A percentile compares a stretch with the other conserved stretches of the same genome.
phyloP scores from a whole-genome alignment of 2,329 filamentous ascomycete genomes.

The Fusarium sororula region DNA sequence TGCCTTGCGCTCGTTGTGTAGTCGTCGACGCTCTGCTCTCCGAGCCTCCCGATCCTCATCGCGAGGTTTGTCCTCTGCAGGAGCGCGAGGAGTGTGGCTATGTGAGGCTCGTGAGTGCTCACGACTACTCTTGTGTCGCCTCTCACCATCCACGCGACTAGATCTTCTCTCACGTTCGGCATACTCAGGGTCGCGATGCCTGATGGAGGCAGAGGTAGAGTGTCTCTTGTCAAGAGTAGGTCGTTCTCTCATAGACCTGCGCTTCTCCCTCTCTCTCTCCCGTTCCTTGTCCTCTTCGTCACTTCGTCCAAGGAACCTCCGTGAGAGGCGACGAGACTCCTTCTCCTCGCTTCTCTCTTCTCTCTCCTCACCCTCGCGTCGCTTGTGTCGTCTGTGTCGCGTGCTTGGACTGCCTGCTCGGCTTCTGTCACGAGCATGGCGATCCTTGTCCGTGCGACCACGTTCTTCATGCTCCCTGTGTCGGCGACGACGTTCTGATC shows the following conservation, averaged over 20 bases:
- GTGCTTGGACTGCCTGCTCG: slow-evolving; percentile 6
- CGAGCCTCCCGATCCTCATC: slow-evolving; percentile 14
- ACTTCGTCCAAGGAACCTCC: not conserved
- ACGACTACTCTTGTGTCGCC: slow-evolving; percentile 3
- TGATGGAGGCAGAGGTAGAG: slow-evolving; percentile 11
- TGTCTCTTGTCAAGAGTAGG: slow-evolving; percentile 16
- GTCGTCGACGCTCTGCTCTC: slow-evolving; percentile 13
- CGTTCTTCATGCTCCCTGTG: slow-evolving; percentile 17
- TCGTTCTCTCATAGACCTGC: slow-evolving; percentile 7
- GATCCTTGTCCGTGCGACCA: slow-evolving; percentile 4
- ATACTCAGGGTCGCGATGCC: slow-evolving; percentile 1
- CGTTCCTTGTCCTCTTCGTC: slow-evolving; percentile 9
- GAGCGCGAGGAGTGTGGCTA: not conserved
- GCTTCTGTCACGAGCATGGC: slow-evolving; percentile 13
- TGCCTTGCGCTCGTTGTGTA: slow-evolving; percentile 9
- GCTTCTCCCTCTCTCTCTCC: not conserved
- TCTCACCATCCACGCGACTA: not conserved
- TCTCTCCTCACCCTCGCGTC: slow-evolving; percentile 11
- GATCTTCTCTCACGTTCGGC: not conserved
- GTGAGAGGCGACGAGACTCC: slow-evolving; percentile 15
- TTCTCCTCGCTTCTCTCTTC: slow-evolving; percentile 2
- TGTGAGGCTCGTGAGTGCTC: slow-evolving; percentile 6
- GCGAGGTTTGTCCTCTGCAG: not conserved
- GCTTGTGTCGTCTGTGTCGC: slow-evolving; percentile 11
- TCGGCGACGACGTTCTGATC: slow-evolving; percentile 18